A percentile compares a stretch with the other conserved stretches of the same genome.
Conservation (phyloP, 2,329 filamentous ascomycete species). For the Chaetomium globosum region DNA sequence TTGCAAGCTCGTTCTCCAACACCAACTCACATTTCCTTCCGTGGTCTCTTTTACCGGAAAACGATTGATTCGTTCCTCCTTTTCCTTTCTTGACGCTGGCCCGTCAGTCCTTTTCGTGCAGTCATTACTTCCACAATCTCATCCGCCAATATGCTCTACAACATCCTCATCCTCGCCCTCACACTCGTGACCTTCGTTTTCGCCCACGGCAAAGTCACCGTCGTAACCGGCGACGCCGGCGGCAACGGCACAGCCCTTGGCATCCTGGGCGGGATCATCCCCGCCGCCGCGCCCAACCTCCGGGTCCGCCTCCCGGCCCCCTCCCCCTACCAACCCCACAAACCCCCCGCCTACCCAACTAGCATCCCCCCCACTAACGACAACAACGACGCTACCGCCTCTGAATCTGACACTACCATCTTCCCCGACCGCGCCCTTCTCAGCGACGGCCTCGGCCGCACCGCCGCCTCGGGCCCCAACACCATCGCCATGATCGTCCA, state of each 20-base stretch:
- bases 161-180: slow-evolving; percentile 38
- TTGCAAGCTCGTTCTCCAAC: not conserved
- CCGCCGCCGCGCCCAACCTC: slow-evolving; percentile 46
- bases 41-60: not conserved
- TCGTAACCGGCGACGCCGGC: slow-evolving; percentile 43
- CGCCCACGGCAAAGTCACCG: slow-evolving; percentile 42
- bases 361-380: not conserved
- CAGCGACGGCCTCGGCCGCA: slow-evolving; percentile 46
- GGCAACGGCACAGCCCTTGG: slow-evolving; percentile 50
- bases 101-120: not conserved
- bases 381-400: slow-evolving; percentile 32
- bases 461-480: slow-evolving; percentile 44
- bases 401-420: slow-evolving; percentile 51
- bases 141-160: slow-evolving; percentile 37
- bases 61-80: slow-evolving; percentile 8
- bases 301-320: slow-evolving; percentile 27
- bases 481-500: slow-evolving; percentile 39
- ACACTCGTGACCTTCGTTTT: slow-evolving; percentile 39
- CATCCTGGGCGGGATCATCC: slow-evolving; percentile 47
- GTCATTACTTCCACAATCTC: not conserved
- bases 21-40: not conserved
- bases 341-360: not conserved
- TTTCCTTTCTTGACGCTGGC: slow-evolving; percentile 6
- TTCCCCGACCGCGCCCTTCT: slow-evolving; percentile 44
- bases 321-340: not conserved